Conservation (phyloP, 2,329 filamentous ascomycete species). For the Sclerotinia minor region DNA sequence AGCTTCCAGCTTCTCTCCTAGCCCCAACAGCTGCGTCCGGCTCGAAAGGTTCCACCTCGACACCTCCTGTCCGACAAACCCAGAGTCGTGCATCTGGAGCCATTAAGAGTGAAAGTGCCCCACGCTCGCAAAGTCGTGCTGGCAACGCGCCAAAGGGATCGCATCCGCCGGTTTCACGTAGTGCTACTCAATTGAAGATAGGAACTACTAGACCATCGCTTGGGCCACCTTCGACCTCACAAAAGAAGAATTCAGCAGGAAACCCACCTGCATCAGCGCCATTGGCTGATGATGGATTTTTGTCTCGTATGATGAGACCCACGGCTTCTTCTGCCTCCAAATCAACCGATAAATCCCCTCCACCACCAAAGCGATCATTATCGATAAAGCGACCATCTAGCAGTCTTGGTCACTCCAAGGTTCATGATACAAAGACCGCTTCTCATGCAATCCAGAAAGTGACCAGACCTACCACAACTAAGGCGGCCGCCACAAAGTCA, state of each 20-base stretch:
- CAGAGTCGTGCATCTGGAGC: slow-evolving; percentile 46
- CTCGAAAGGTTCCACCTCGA: slow-evolving; percentile 55
- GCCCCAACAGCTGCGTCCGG: slow-evolving; percentile 70
- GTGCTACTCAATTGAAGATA: slow-evolving; percentile 36
- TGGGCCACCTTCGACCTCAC: slow-evolving; percentile 52
- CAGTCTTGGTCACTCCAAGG: slow-evolving; percentile 36
- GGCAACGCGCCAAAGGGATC: slow-evolving; percentile 12
- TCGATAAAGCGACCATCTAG: slow-evolving; percentile 35
- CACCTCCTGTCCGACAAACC: slow-evolving; percentile 44
- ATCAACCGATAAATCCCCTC: slow-evolving; percentile 60
- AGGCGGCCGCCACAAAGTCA: slow-evolving; percentile 25
- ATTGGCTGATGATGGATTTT: slow-evolving; percentile 64
- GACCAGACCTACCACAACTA: slow-evolving; percentile 19
- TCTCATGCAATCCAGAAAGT: slow-evolving; percentile 23
- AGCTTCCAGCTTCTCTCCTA: slow-evolving; percentile 65
- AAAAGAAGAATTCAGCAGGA: slow-evolving; percentile 55
- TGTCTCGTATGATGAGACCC: slow-evolving; percentile 80
- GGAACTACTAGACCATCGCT: slow-evolving; percentile 44
- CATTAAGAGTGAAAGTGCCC: slow-evolving; percentile 40
- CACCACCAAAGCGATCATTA: slow-evolving; percentile 42
- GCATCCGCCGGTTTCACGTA: slow-evolving; percentile 31
- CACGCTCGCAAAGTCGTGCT: slow-evolving; percentile 40
- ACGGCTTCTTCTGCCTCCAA: slow-evolving; percentile 70
- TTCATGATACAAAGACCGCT: slow-evolving; percentile 28
- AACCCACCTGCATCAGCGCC: slow-evolving; percentile 54